A percentile compares a stretch with the other conserved stretches of the same genome.
Evolutionary conservation across 495 filamentous ascomycete species (phyloP).

Genomic region (Podospora pseudoanserina): DNA sequence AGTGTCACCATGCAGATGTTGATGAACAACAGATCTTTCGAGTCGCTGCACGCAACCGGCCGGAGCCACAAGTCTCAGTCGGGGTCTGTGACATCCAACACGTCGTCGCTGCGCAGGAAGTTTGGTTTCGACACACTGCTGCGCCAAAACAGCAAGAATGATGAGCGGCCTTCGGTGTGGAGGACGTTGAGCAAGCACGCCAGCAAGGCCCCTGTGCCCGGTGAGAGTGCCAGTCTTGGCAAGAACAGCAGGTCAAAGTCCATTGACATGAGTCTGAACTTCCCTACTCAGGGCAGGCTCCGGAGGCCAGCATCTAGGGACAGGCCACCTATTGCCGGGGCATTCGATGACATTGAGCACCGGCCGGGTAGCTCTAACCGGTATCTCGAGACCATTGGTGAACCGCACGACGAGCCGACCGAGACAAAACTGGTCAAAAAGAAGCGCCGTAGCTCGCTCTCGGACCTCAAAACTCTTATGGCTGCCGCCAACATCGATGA

Average conservation of each 20-base stretch:
- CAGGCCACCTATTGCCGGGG: conserved; percentile 57
- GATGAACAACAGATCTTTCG: conserved; percentile 32
- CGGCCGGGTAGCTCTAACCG: conserved; percentile 47
- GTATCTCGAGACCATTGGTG: conserved; percentile 46
- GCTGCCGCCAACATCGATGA: conserved; percentile 45
- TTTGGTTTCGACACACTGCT: conserved; percentile 73
- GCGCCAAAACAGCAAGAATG: conserved; percentile 71
- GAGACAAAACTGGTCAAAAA: conserved; percentile 53
- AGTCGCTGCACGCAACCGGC: conserved; percentile 45
- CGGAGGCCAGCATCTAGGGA: conserved; percentile 67
- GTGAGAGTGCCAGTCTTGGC: conserved; percentile 54
- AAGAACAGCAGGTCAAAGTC: conserved; percentile 74
- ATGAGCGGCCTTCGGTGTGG: conserved; percentile 76
- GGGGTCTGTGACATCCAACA: conserved; percentile 58
- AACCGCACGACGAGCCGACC: conserved; percentile 42
- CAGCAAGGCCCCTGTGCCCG: conserved; percentile 47
- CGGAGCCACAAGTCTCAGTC: conserved; percentile 43
- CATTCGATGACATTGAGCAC: conserved; percentile 51
- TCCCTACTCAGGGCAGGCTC: conserved; percentile 43
- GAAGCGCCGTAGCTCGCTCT: conserved; percentile 88
- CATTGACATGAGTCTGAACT: conserved; percentile 62
- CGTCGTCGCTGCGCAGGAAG: conserved; percentile 78
- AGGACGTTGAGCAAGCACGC: conserved; percentile 85
- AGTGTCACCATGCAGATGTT: conserved; percentile 43
- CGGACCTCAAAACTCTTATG: conserved; percentile 71